Evolutionary conservation across 306 rosid species (phyloP).

Genomic region (Senna tora): DNA sequence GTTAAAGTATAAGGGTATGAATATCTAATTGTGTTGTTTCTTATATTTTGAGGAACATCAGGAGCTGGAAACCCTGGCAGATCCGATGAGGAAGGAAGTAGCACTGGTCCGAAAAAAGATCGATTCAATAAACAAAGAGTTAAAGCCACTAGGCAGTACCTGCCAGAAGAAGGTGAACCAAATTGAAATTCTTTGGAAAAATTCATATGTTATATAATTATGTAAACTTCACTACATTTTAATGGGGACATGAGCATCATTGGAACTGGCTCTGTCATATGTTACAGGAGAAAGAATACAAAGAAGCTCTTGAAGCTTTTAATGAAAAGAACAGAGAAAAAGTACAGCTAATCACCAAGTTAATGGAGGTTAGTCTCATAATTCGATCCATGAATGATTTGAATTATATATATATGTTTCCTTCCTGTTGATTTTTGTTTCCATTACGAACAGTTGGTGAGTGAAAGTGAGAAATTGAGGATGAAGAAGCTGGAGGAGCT

Average conservation of each 20-base stretch:
- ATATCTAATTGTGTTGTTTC: constrained; percentile 16
- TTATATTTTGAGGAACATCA: constrained; percentile 49
- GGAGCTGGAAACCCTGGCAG: constrained; percentile 92
- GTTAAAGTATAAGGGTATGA: constrained; percentile 6
- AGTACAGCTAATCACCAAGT: constrained; percentile 67
- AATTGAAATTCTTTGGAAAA: constrained; percentile 27
- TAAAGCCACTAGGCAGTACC: constrained; percentile 87
- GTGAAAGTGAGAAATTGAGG: constrained; percentile 93
- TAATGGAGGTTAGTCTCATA: constrained; percentile 59
- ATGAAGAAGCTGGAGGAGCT: constrained; percentile 99
- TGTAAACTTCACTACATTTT: not conserved
- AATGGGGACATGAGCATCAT: not conserved
- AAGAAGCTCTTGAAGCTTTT: constrained; percentile 95
- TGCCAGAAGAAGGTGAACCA: constrained; percentile 96
- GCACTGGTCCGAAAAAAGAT: constrained; percentile 79
- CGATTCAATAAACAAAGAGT: constrained; percentile 88
- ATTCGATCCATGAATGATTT: too few relatives aligned
- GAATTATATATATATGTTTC: too few relatives aligned
- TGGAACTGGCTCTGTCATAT: constrained; percentile 25
- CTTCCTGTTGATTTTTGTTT: not conserved
- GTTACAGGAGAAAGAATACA: constrained; percentile 91
- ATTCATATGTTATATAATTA: not conserved
- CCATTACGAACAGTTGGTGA: constrained; percentile 51
- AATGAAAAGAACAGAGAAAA: constrained; percentile 97
- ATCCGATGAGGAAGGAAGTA: constrained; percentile 99